Evolutionary conservation across 208 protist genomes (phyloP), one percentile per base, ranked within the genome.

Genomic region (Trypanosoma caninum): DNA sequence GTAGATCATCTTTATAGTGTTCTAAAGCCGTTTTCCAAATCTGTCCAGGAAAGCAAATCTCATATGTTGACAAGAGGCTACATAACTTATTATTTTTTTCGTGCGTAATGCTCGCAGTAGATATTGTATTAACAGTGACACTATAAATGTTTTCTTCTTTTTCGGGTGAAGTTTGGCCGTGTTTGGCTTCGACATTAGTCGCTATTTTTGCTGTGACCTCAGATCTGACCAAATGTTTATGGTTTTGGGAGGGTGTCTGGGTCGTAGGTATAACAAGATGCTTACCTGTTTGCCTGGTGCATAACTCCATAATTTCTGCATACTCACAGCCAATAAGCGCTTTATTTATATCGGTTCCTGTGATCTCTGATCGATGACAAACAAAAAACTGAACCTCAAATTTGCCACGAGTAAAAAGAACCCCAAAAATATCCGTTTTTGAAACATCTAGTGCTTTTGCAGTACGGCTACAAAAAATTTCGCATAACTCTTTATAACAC

Each of bases 341-440:
- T 68, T 68, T 8, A 60, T 48, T 35, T 13, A 68, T 41, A 0
- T 42, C 33, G 34, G 41, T 59, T 54, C 18, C 22, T 0, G n/a
- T 27, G 25, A 68, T 40, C 20, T 16, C 16, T 28, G 34, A 2
- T 27, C 54, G 38, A 60, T 86, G 82, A 14, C 69, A 62, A 14
- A 89, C 59, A 6, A 60, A 58, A 70, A 77, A 89, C 40, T 72
- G 41, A 2, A 80, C 59, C 1, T 61, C 58, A 33, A 82, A 64
- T 23, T 56, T 54, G 23, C 53, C 64, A 20, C 35, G 11, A 33
- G 25, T 27, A 38, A 57, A 23, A 74, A 10, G 7, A 13, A 74
- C 33, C 42, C 78, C 69, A n/a, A 80, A 74, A 16, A 88, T 60
- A 31, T 68, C 53, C 20, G 71, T 62, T 38, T 53, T 18, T 5